Base-by-base conservation (phyloP, 441 rosid species). In the Populus hybrid region DNA sequence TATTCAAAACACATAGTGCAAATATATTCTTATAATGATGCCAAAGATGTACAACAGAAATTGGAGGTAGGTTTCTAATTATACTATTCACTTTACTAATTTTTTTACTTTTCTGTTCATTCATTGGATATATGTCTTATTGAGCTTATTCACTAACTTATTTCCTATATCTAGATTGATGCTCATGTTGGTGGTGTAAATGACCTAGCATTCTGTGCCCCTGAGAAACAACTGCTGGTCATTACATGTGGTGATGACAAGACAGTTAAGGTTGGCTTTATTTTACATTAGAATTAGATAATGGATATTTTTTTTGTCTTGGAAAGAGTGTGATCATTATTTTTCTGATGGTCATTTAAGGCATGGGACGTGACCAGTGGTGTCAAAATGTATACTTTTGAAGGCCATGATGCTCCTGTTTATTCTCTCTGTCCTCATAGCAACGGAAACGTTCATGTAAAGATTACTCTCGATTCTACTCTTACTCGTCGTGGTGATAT, bases 181-280 rank as follows among this genome's bases (percentile, higher is more conserved):
- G 91, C 91, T 76, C 92, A 90, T 85, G 78, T 79, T 54, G 94
- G 92, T 30, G 86, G 87, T 20, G 90, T 86, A 75, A 90, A 89
- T 70, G 90, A 89, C 75, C 74, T 90, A 77, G 88, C 90, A 42
- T 90, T 89, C 77, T 76, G 89, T 12, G 61, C 32, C 23, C 88
- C 87, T 46, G 32, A 73, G 70, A 79, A 83, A 72, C 80, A 84
- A 79, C 83, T 80, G 30, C 64, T 80, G 72, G 79, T 87, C 70
- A 78, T 90, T 75, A 90, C 92, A 32, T 88, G 91, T 30, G 92
- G 94, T 20, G 90, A 87, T 79, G 94, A 90, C 82, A 89, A 83
- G 84, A 79, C 68, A 61, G 80, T 90, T 28, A 89, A 87, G 94
- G 94, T 90, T 75, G 40, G 81, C 61, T 30, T 72, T 67, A 32